Evolutionary conservation across 1,284 basidiomycete species (phyloP).

Genomic region (Cryptococcus neoformans): DNA sequence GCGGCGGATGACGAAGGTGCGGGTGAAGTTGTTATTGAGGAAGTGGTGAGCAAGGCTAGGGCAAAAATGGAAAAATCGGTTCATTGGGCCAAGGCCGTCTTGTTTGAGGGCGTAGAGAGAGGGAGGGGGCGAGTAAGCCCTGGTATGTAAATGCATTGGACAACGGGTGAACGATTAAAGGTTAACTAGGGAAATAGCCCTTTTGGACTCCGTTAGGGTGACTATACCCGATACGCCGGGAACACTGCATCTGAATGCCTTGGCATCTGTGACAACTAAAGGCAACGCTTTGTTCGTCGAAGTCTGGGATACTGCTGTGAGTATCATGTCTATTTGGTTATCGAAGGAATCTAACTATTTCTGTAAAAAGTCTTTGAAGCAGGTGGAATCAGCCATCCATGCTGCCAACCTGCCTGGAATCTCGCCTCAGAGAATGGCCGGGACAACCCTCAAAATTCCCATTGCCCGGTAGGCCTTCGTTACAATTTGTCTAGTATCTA

Average conservation of each 20-base stretch:
- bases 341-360: background rate
- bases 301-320: conserved; percentile 42
- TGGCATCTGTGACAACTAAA: conserved; percentile 44
- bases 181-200: conserved; percentile 21
- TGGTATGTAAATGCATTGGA: conserved; percentile 24
- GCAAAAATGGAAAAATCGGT: conserved; percentile 44
- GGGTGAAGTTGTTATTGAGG: conserved; percentile 17
- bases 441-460: conserved; percentile 38
- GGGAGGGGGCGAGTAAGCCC: conserved; percentile 43
- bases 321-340: background rate
- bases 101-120: conserved; percentile 47
- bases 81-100: conserved; percentile 39
- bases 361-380: conserved; percentile 30
- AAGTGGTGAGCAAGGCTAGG: conserved; percentile 28
- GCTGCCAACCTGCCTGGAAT: conserved; percentile 48
- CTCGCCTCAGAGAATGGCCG: conserved; percentile 36
- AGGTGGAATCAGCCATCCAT: conserved; percentile 45
- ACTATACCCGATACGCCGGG: conserved; percentile 27
- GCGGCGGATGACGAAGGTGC: conserved; percentile 19
- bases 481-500: background rate
- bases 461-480: conserved; percentile 28
- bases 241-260: conserved; percentile 31
- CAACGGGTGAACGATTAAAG: background rate
- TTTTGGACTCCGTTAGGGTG: conserved; percentile 45
- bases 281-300: conserved; percentile 39